Conservation (phyloP, 805 yeast species). For the Candida montana region DNA sequence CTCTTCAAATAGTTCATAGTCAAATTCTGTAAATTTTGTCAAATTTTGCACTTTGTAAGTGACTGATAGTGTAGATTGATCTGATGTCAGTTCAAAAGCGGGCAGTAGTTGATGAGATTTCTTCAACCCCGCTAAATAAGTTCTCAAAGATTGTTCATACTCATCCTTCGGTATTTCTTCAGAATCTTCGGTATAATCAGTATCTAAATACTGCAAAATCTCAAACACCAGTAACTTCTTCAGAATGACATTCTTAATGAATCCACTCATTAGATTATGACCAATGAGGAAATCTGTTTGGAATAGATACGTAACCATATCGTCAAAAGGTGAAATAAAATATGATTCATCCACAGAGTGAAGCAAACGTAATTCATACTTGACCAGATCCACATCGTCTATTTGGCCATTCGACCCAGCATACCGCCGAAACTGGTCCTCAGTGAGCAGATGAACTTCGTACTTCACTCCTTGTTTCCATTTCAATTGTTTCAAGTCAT, state of each 20-base stretch:
- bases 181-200: not conserved
- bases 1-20: not conserved
- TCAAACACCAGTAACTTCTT: constrained; percentile 3
- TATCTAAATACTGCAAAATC: constrained; percentile 1
- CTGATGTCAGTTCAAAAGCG: not conserved
- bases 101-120: not conserved
- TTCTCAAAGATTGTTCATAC: not conserved
- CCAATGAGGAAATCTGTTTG: constrained; percentile 7
- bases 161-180: not conserved
- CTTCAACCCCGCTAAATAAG: not conserved
- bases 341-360: constrained; percentile 4
- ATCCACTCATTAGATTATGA: constrained; percentile 1
- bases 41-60: not conserved
- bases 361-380: constrained; percentile 2
- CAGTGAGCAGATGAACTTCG: not conserved
- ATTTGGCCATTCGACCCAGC: too few species aligned
- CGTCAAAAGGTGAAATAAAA: constrained; percentile 7
- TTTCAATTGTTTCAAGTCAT: not conserved
- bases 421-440: not conserved
- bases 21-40: not conserved
- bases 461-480: not conserved
- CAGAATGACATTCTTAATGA: constrained; percentile 4
- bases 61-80: not conserved
- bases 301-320: not conserved
- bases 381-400: not conserved